Percentiles rank a stretch among this genome's conserved stretches.
Conservation (phyloP, 1,284 basidiomycete species). For the Quambalaria eucalypti region DNA sequence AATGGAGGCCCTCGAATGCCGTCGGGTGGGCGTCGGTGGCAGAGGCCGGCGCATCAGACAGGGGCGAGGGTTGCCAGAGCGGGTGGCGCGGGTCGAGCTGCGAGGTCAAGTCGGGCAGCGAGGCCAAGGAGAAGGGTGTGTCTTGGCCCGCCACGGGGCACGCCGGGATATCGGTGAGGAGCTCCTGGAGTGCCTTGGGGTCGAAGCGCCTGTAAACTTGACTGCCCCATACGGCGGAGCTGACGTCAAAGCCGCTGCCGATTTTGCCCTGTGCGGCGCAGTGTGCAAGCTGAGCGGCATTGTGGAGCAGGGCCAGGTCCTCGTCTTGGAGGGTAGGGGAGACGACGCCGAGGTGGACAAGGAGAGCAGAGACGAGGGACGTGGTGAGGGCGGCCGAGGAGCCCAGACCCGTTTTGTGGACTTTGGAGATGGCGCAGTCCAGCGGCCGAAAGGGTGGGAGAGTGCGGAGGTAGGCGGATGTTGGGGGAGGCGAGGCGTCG, state of each 20-base stretch:
- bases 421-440: conserved; percentile 55
- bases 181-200: conserved; percentile 49
- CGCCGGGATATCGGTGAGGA: conserved; percentile 22
- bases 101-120: background rate
- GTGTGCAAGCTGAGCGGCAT: conserved; percentile 89
- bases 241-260: conserved; percentile 93
- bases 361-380: conserved; percentile 75
- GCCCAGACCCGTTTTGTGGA: conserved; percentile 96
- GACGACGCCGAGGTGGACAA: conserved; percentile 67
- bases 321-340: conserved; percentile 46
- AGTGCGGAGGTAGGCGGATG: conserved; percentile 48
- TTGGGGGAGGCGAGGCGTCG: conserved; percentile 21
- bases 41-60: conserved; percentile 1
- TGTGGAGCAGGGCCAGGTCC: conserved; percentile 58
- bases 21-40: conserved; percentile 16
- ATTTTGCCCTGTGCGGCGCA: conserved; percentile 97
- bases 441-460: conserved; percentile 62
- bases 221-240: conserved; percentile 85
- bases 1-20: conserved; percentile 27
- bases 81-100: conserved; percentile 29
- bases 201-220: conserved; percentile 87
- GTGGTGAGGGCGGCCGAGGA: conserved; percentile 95
- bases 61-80: conserved; percentile 32
- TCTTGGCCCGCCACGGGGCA: conserved; percentile 17
- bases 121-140: background rate